Conservation (phyloP, 2,329 filamentous ascomycete species). For the Epichloe baconii region DNA sequence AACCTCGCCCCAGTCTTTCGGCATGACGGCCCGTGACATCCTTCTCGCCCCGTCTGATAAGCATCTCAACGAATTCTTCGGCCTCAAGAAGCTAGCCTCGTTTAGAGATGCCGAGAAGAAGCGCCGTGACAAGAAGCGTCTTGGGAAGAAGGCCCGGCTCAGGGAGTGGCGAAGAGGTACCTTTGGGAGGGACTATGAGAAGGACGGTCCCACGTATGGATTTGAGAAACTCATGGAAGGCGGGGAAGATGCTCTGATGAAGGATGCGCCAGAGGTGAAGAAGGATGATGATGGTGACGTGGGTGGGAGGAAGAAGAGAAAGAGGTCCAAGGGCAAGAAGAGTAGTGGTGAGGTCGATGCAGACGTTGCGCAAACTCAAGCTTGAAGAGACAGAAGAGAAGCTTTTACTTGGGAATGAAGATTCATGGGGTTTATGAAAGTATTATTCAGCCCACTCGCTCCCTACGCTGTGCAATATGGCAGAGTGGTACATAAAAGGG, state of each 20-base stretch:
- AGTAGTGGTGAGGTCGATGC: neutral
- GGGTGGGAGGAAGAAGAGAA: conserved; percentile 35
- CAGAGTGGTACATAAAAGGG: too few relatives aligned
- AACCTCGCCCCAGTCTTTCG: conserved; percentile 80
- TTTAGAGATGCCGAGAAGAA: conserved; percentile 88
- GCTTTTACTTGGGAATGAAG: too few relatives aligned
- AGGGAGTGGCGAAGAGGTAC: conserved; percentile 67
- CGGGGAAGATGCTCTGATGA: conserved; percentile 8
- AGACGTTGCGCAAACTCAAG: too few relatives aligned
- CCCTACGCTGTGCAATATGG: too few relatives aligned
- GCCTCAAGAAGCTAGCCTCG: conserved; percentile 85
- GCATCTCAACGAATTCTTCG: conserved; percentile 78
- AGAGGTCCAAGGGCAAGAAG: conserved; percentile 33
- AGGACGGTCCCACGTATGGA: conserved; percentile 43
- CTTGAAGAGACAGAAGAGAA: too few relatives aligned
- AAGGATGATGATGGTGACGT: conserved; percentile 13
- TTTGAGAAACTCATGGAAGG: conserved; percentile 30
- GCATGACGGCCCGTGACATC: conserved; percentile 81
- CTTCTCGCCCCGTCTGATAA: conserved; percentile 75
- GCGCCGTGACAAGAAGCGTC: conserved; percentile 69
- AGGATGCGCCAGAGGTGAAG: neutral
- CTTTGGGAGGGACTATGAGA: conserved; percentile 46
- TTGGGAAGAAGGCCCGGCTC: conserved; percentile 86
- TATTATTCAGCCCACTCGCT: too few relatives aligned
- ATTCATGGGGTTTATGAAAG: too few relatives aligned